phyloP scores from a whole-genome alignment of 75 land plant genomes.

The Pseudotsuga menziesii region DNA sequence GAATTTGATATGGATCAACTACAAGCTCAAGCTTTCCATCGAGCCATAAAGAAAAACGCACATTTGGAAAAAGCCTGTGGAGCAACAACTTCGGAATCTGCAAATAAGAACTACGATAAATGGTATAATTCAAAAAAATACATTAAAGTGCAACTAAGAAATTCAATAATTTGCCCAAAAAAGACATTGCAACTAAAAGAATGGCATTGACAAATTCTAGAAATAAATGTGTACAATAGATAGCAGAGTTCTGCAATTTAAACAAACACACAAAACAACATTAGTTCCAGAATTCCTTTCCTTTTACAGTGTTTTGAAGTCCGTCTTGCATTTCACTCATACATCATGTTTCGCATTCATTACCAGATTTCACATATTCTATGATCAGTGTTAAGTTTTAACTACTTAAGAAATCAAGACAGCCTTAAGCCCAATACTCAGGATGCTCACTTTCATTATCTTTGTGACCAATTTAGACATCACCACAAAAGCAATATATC shows the following conservation, averaged over 20 bases:
- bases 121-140: background rate
- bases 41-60: constrained; percentile 85
- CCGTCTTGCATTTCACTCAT: too few species aligned
- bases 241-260: background rate
- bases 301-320: background rate
- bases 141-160: background rate
- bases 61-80: constrained; percentile 90
- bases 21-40: constrained; percentile 96
- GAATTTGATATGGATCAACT: constrained; percentile 85
- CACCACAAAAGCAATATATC: too few species aligned
- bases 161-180: background rate
- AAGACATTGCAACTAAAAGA: background rate
- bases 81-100: constrained; percentile 91
- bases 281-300: background rate
- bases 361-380: too few species aligned
- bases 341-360: too few species aligned
- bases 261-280: background rate
- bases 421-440: too few species aligned
- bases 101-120: constrained; percentile 7
- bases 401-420: too few species aligned
- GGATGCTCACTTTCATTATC: too few species aligned
- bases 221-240: background rate
- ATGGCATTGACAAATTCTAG: background rate
- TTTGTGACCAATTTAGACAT: too few species aligned
- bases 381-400: too few species aligned